phyloP scores from a whole-genome alignment of 805 yeast genomes.

The Myxozyma lipomycoides region DNA sequence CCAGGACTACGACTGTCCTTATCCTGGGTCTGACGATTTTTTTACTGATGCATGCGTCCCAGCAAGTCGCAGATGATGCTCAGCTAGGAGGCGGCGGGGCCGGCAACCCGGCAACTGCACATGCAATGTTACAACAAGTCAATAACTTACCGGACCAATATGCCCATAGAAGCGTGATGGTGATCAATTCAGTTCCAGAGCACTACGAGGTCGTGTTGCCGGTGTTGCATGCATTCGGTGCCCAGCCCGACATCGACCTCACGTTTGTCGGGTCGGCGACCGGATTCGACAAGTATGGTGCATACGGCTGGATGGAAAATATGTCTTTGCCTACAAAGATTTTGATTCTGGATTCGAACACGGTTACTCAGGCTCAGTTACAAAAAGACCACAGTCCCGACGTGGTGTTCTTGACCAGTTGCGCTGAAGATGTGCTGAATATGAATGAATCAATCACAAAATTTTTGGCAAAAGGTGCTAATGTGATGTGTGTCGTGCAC shows the following conservation, averaged over 20 bases:
- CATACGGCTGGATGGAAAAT: slow-evolving; percentile 6
- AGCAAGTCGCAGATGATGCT: too few species aligned
- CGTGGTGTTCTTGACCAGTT: slow-evolving; percentile 12
- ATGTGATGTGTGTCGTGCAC: slow-evolving; percentile 19
- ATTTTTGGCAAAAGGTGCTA: slow-evolving; percentile 13
- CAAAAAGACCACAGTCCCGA: slow-evolving; percentile 5
- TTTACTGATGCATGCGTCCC: too few species aligned
- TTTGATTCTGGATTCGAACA: not conserved
- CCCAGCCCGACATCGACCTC: slow-evolving; percentile 9
- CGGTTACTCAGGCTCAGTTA: not conserved
- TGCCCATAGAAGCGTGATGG: not conserved
- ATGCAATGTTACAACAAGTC: too few species aligned
- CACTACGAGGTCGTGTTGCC: slow-evolving; percentile 27
- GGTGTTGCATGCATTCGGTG: slow-evolving; percentile 11
- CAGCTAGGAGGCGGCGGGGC: not conserved
- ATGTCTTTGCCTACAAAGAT: slow-evolving; percentile 10
- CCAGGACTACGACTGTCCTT: too few species aligned
- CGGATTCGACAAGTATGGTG: slow-evolving; percentile 4
- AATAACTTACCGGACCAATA: too few species aligned
- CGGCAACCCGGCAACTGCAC: not conserved
- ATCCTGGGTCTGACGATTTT: too few species aligned
- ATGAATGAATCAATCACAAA: slow-evolving; percentile 1
- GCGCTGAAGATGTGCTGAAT: slow-evolving; percentile 6
- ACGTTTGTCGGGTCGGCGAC: slow-evolving; percentile 9
- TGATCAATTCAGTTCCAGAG: slow-evolving; percentile 23